These are phyloP conservation scores for Beauveria rudraprayagi DNA, from an alignment of 2,329 filamentous ascomycete genomes.

Conservation along the genomic window DNA sequence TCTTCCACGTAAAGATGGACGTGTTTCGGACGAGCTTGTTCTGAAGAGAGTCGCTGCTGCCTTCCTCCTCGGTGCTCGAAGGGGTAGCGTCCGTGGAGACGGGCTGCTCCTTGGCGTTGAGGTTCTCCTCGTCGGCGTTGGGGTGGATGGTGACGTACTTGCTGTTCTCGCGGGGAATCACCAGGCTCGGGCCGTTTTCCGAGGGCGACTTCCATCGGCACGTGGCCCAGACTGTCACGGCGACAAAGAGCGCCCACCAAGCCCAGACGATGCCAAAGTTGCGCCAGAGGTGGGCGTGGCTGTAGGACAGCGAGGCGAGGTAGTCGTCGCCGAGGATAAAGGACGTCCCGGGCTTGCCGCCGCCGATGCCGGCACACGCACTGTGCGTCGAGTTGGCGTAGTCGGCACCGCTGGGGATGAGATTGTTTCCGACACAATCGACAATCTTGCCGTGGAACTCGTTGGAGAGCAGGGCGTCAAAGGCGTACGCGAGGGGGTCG, in stretches of 20 bases:
- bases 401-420: conserved; percentile 42
- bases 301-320: conserved; percentile 45
- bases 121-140: conserved; percentile 42
- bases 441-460: conserved; percentile 56
- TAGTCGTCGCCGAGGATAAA: conserved; percentile 52
- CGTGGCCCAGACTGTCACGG: conserved; percentile 50
- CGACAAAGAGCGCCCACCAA: conserved; percentile 53
- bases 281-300: conserved; percentile 44
- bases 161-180: conserved; percentile 53
- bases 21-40: conserved; percentile 50
- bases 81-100: conserved; percentile 4
- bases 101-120: conserved; percentile 18
- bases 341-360: conserved; percentile 40
- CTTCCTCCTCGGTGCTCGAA: conserved; percentile 27
- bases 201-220: conserved; percentile 45
- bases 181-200: conserved; percentile 43
- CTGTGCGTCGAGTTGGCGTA: conserved; percentile 37
- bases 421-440: conserved; percentile 39
- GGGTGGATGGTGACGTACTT: conserved; percentile 7
- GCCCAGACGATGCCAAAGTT: conserved; percentile 57
- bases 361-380: conserved; percentile 50
- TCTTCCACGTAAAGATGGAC: conserved; percentile 66
- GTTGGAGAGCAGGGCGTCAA: conserved; percentile 61
- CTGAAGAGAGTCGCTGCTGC: conserved; percentile 13
- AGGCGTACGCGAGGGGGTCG: conserved; percentile 61